These are phyloP conservation scores for Jatropha curcas DNA, from an alignment of 345 rosid genomes.

Conservation along the genomic window DNA sequence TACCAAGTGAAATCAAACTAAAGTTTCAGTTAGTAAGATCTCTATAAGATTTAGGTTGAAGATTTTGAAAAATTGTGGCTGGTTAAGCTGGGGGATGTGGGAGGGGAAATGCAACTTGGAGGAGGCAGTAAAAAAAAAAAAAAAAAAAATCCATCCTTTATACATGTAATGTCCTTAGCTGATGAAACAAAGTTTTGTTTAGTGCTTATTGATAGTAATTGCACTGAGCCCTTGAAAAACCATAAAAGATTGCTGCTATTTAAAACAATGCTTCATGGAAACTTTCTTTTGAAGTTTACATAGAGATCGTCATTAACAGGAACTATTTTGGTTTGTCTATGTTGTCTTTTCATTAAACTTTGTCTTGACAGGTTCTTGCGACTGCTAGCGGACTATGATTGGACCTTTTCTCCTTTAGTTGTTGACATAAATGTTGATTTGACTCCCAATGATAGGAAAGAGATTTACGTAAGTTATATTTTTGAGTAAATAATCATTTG, in stretches of 20 bases:
- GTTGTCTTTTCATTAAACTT: background rate
- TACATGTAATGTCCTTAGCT: background rate
- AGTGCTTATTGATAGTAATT: background rate
- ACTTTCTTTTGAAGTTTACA: background rate
- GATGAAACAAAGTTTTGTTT: background rate
- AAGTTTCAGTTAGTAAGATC: too few species aligned
- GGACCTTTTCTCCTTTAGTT: constrained; percentile 77
- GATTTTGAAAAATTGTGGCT: background rate
- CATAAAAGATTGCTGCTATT: background rate
- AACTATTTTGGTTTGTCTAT: constrained; percentile 8
- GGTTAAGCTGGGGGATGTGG: background rate
- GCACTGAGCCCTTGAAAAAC: background rate
- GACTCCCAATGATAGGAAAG: constrained; percentile 60
- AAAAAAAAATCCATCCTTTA: background rate
- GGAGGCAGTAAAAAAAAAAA: background rate
- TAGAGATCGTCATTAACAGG: background rate
- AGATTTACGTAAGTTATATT: constrained; percentile 62
- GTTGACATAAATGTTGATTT: constrained; percentile 86
- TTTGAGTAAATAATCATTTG: constrained; percentile 16
- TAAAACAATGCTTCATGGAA: background rate
- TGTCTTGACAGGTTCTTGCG: constrained; percentile 69
- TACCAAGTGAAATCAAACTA: background rate
- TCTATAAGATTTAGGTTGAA: background rate
- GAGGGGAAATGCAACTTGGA: background rate
- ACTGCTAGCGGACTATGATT: constrained; percentile 72